A percentile compares a stretch with the other conserved stretches of the same genome.
Conservation (phyloP, 1,284 basidiomycete genomes). For the Hypsizygus ulmarius region DNA sequence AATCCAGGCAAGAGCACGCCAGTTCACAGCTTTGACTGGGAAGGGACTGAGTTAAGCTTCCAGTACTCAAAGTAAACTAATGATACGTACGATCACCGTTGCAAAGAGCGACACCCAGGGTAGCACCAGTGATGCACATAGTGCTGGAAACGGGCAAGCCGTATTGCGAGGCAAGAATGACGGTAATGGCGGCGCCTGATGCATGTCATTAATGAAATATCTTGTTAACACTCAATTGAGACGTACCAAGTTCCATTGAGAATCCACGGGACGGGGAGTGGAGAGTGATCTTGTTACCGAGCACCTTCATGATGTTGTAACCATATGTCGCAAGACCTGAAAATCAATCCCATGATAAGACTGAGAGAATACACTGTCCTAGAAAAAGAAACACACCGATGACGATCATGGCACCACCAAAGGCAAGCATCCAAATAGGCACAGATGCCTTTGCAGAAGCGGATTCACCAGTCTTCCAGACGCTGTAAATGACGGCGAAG, state of each 20-base stretch:
- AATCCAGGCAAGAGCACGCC: constrained; percentile 26
- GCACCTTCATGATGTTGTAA: constrained; percentile 31
- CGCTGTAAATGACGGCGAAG: constrained; percentile 29
- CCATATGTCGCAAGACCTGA: constrained; percentile 23
- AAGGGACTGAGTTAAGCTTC: not conserved
- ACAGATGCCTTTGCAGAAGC: constrained; percentile 21
- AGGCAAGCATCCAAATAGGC: constrained; percentile 26
- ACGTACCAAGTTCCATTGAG: constrained; percentile 26
- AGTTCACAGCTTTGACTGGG: constrained; percentile 23
- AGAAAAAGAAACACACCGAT: constrained; percentile 18
- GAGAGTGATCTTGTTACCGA: constrained; percentile 30
- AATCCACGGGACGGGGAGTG: constrained; percentile 30
- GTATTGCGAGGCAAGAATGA: constrained; percentile 29
- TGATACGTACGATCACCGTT: constrained; percentile 24
- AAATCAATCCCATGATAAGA: not conserved
- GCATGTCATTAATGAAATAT: not conserved
- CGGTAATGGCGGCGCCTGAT: constrained; percentile 27
- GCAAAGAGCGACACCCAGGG: constrained; percentile 28
- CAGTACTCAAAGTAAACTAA: not conserved
- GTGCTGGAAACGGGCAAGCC: constrained; percentile 31
- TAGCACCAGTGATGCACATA: constrained; percentile 31
- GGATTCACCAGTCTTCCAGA: constrained; percentile 24
- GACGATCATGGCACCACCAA: constrained; percentile 25
- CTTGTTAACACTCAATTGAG: not conserved
- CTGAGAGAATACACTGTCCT: not conserved